Evolutionary conservation across 257 asterid species (phyloP).

Genomic region (Lycium ferocissimum): DNA sequence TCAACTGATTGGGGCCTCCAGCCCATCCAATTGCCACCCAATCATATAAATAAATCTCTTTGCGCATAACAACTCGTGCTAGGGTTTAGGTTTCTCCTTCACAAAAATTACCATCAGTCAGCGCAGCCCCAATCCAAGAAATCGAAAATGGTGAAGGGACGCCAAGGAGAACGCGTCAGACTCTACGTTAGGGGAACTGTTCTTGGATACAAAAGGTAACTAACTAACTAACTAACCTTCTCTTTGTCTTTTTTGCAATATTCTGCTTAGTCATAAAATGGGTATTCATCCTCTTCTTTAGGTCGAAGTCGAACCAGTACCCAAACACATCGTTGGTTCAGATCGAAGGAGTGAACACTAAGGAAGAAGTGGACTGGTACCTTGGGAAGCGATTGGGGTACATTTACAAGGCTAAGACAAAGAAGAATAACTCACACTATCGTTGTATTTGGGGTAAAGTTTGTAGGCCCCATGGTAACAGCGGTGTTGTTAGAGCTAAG

Average conservation of each 20-base stretch:
- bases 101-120: background rate
- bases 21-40: background rate
- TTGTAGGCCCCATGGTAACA: slow-evolving; percentile 70
- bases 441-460: slow-evolving; percentile 80
- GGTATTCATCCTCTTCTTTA: background rate
- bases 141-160: slow-evolving; percentile 59
- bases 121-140: background rate
- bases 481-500: slow-evolving; percentile 75
- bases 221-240: background rate
- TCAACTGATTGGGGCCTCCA: background rate
- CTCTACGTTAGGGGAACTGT: slow-evolving; percentile 70
- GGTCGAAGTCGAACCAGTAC: slow-evolving; percentile 78
- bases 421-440: slow-evolving; percentile 63
- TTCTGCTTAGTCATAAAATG: background rate
- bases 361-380: slow-evolving; percentile 79
- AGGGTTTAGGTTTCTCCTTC: slow-evolving; percentile 34
- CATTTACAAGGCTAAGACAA: slow-evolving; percentile 74
- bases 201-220: slow-evolving; percentile 70
- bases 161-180: slow-evolving; percentile 68
- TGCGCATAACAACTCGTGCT: background rate
- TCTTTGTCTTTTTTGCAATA: background rate
- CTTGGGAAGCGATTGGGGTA: slow-evolving; percentile 68
- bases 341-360: slow-evolving; percentile 76
- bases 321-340: slow-evolving; percentile 71
- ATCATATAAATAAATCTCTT: background rate